Evolutionary conservation across 179 eudicot genomes (phyloP).

Genomic region (Actinidia chinensis): DNA sequence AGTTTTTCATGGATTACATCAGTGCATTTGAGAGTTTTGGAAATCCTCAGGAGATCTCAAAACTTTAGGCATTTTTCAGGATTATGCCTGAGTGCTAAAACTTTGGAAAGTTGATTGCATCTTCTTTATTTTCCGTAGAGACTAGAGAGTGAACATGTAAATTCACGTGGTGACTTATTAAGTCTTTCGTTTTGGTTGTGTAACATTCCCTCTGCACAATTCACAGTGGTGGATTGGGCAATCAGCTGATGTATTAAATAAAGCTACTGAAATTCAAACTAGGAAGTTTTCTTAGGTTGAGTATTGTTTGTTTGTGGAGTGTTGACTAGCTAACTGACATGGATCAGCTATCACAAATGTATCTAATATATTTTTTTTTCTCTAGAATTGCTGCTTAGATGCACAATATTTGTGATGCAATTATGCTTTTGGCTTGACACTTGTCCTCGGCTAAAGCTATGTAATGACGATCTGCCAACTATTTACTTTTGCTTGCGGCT

Average conservation of each 20-base stretch:
- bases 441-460: not conserved
- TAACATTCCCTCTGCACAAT: not conserved
- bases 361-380: not conserved
- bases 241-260: not conserved
- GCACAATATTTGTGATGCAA: not conserved
- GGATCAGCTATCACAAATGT: not conserved
- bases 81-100: not conserved
- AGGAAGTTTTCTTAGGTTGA: not conserved
- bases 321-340: not conserved
- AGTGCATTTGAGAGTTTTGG: not conserved
- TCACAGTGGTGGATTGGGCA: not conserved
- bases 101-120: not conserved
- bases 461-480: not conserved
- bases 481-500: not conserved
- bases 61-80: not conserved
- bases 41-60: not conserved
- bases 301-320: not conserved
- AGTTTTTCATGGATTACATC: not conserved
- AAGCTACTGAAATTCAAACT: not conserved
- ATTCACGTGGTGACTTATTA: not conserved
- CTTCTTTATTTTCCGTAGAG: not conserved
- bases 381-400: not conserved
- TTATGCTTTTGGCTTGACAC: not conserved
- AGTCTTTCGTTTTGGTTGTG: not conserved
- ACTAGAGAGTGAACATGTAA: not conserved